phyloP scores from a whole-genome alignment of 2,329 filamentous ascomycete genomes.

The Davidsoniella virescens region DNA sequence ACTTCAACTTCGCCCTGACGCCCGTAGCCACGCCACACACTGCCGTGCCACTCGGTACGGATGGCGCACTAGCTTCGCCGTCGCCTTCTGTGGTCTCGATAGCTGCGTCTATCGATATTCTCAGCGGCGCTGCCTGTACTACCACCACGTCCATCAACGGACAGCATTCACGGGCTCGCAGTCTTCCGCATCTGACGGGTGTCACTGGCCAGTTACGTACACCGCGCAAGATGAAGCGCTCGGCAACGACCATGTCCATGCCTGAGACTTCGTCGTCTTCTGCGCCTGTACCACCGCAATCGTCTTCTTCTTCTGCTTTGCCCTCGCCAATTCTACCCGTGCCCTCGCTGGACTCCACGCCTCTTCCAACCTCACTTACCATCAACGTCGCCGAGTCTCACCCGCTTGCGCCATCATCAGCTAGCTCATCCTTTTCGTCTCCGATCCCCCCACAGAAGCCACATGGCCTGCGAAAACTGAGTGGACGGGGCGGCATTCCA shows the following conservation, averaged over 20 bases:
- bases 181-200: slow-evolving; percentile 8
- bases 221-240: slow-evolving; percentile 11
- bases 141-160: neutral
- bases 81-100: no score
- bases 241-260: no score
- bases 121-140: neutral
- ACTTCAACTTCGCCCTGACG: slow-evolving; percentile 2
- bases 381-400: no score
- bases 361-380: no score
- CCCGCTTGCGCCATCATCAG: no score
- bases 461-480: no score
- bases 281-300: neutral
- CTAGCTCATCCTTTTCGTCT: no score
- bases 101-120: neutral
- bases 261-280: neutral
- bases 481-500: no score
- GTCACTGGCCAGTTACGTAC: slow-evolving; percentile 9
- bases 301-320: neutral
- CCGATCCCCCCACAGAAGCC: no score
- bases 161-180: slow-evolving; percentile 1
- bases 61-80: no score
- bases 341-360: neutral
- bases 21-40: no score
- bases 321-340: neutral
- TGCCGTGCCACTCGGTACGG: no score